Base-by-base conservation (phyloP, 352 stramenopile species). In the Phytophthora palmivora region DNA sequence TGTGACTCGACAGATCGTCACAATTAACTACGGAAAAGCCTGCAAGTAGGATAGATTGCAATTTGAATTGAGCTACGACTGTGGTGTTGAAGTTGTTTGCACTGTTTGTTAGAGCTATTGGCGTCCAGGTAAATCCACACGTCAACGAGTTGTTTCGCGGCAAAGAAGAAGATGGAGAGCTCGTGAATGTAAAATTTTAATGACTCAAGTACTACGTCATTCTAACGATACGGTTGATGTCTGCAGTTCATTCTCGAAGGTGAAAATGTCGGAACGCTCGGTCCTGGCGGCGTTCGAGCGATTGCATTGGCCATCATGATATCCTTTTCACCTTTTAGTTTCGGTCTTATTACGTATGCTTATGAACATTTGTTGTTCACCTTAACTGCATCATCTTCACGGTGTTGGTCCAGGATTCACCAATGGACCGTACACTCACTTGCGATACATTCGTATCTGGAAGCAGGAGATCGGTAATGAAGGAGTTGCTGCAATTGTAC, bases 361-460 rank as follows among this genome's bases (percentile, higher is more conserved):
- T 28, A 6, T 6, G 6, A 28, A 28, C 24, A 28, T 6, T 28
- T 18, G 18, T 14, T 33, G 15, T 47, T 65, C 26, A 83, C 76
- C 75, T 88, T 92, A 58, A 92, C 69, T 7, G 47, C 42, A 55
- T 66, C 18, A 45, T 61, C 10, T 72, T 50, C 36, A 93, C 84
- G 83, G 82, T 33, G 53, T 74, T 54, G 83, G 82, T 14, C 86
- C 82, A 62, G 76, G 76, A n/a, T 84, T 88, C 61, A 81, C 63
- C 14, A 83, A 69, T 12, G 84, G 82, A 1, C 73, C 81, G 26
- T 95, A 93, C 58, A 71, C 60, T 24, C 80, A 88, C 18, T 56
- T 95, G 12, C 75, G 78, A 9, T 92, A 85, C 65, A 87, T 93
- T 54, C 86, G 84, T 26, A 84, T 94, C 21, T 94, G 86, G 86